Conservation (phyloP, 2,329 filamentous ascomycete genomes). For the Sordariomycetes sp. region DNA sequence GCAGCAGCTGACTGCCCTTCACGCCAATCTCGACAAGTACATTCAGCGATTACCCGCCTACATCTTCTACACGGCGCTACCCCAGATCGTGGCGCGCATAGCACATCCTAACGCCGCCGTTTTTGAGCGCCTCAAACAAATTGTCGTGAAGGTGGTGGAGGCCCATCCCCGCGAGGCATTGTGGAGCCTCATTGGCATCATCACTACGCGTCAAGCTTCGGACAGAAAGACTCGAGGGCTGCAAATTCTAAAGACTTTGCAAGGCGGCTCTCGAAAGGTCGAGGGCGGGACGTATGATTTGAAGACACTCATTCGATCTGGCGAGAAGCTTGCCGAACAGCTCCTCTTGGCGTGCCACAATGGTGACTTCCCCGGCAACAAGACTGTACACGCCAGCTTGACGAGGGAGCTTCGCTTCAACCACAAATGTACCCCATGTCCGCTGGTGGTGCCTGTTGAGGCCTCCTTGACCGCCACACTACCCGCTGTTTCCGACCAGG, state of each 20-base stretch:
- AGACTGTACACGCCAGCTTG: constrained; percentile 61
- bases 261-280: constrained; percentile 37
- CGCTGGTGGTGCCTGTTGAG: constrained; percentile 83
- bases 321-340: constrained; percentile 76
- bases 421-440: constrained; percentile 72
- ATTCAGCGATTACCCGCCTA: constrained; percentile 63
- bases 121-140: constrained; percentile 65
- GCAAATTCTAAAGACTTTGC: constrained; percentile 41
- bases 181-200: constrained; percentile 83
- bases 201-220: constrained; percentile 63
- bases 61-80: constrained; percentile 73
- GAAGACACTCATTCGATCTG: constrained; percentile 62
- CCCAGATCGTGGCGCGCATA: constrained; percentile 93
- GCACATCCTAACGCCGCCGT: constrained; percentile 74
- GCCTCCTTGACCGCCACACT: constrained; percentile 73
- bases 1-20: constrained; percentile 58
- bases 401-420: constrained; percentile 74
- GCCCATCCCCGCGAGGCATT: constrained; percentile 84
- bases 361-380: constrained; percentile 61
- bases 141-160: constrained; percentile 79
- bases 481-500: constrained; percentile 62
- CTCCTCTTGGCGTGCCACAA: constrained; percentile 73
- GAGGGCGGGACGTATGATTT: constrained; percentile 51
- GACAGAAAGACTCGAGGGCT: constrained; percentile 52
- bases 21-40: constrained; percentile 73